Evolutionary conservation across 371 early-diverging fungal genomes (phyloP).

Genomic region (Lichtheimia hyalospora): DNA sequence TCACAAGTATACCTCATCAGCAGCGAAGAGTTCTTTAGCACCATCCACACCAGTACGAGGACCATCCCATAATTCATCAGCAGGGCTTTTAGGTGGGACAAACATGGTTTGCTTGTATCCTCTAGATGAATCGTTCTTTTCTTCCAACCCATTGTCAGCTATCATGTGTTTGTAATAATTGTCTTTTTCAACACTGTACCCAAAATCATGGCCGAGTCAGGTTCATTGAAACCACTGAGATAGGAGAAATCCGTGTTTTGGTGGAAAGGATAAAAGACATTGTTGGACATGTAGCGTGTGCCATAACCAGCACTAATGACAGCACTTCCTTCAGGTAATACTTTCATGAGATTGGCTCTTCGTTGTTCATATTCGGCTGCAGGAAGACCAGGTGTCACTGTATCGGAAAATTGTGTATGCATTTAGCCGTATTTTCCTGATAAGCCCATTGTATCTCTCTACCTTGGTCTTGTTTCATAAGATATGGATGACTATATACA

Average conservation of each 20-base stretch:
- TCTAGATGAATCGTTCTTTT: constrained; percentile 53
- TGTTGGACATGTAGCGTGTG: constrained; percentile 85
- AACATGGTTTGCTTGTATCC: constrained; percentile 89
- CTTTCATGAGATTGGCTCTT: constrained; percentile 63
- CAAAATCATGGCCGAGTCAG: constrained; percentile 78
- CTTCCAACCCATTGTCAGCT: constrained; percentile 24
- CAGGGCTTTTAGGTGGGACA: constrained; percentile 71
- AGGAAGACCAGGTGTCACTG: constrained; percentile 83
- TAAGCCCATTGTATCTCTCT: constrained; percentile 10
- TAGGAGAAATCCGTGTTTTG: constrained; percentile 92
- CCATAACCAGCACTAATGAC: constrained; percentile 78
- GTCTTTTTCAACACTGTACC: constrained; percentile 40
- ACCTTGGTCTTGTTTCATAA: constrained; percentile 75
- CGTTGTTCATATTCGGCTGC: constrained; percentile 74
- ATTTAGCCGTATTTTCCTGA: neutral
- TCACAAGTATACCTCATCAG: constrained; percentile 68
- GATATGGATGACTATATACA: constrained; percentile 76
- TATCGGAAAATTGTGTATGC: constrained; percentile 3
- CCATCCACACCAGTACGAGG: constrained; percentile 84
- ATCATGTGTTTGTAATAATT: neutral
- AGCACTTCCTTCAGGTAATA: constrained; percentile 63
- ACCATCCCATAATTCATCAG: constrained; percentile 92
- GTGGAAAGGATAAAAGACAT: constrained; percentile 95
- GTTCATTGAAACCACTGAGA: constrained; percentile 89
- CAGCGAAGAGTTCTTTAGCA: constrained; percentile 79